Evolutionary conservation across 129 eudicot species (phyloP).

Genomic region (Flaveria ramosissima): DNA sequence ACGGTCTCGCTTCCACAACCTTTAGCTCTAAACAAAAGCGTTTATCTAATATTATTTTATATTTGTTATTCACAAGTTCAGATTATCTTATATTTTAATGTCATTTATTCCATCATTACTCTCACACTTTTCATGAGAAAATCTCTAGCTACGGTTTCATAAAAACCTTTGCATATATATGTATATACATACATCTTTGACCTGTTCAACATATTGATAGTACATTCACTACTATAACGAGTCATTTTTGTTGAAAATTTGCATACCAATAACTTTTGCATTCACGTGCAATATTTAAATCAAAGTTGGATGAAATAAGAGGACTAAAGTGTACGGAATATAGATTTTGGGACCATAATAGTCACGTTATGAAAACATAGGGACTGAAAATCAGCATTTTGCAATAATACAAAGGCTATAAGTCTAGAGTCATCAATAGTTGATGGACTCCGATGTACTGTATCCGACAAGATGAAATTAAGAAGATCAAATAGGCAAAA

Average conservation of each 20-base stretch:
- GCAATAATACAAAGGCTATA: not conserved
- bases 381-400: not conserved
- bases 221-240: not conserved
- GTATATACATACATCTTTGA: not conserved
- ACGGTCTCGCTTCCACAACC: no score
- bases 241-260: not conserved
- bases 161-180: no score
- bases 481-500: conserved; percentile 13
- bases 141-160: no score
- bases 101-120: no score
- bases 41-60: no score
- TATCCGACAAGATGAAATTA: conserved; percentile 15
- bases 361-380: conserved; percentile 6
- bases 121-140: no score
- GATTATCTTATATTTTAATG: no score
- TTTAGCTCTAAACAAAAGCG: no score
- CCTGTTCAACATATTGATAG: not conserved
- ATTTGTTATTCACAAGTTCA: no score
- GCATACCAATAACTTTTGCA: not conserved
- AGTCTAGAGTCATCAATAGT: conserved; percentile 9
- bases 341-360: conserved; percentile 6
- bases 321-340: not conserved
- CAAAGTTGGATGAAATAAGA: not conserved
- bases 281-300: not conserved
- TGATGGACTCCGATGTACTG: conserved; percentile 15